Evolutionary conservation across 1,284 basidiomycete species (phyloP).

Genomic region (Heterobasidion occidentale): DNA sequence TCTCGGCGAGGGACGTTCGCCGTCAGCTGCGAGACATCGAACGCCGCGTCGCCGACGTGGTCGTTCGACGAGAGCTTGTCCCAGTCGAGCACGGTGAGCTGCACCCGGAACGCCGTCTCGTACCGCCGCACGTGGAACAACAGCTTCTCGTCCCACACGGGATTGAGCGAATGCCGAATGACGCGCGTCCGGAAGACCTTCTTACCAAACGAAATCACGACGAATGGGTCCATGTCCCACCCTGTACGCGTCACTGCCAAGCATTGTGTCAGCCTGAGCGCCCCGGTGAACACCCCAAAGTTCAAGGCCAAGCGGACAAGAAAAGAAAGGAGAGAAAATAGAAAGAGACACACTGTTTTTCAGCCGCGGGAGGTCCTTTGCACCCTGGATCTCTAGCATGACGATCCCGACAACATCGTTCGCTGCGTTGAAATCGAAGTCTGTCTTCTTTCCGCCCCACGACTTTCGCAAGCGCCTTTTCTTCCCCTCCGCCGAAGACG

Average conservation of each 20-base stretch:
- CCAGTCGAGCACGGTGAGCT: constrained; percentile 88
- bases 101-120: constrained; percentile 72
- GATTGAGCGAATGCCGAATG: constrained; percentile 83
- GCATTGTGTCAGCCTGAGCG: background rate
- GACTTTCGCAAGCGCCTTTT: constrained; percentile 15
- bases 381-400: constrained; percentile 67
- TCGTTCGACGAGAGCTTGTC: constrained; percentile 90
- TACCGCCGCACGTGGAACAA: constrained; percentile 91
- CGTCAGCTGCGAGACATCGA: constrained; percentile 69
- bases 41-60: constrained; percentile 69
- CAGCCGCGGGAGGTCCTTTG: constrained; percentile 78
- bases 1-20: constrained; percentile 70
- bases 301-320: background rate
- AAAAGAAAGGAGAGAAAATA: background rate
- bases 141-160: constrained; percentile 92
- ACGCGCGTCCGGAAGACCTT: constrained; percentile 94
- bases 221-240: constrained; percentile 98
- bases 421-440: constrained; percentile 62
- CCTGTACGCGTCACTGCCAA: constrained; percentile 69
- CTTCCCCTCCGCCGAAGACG: background rate
- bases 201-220: constrained; percentile 93
- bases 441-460: constrained; percentile 28
- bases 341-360: constrained; percentile 68
- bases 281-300: background rate
- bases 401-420: constrained; percentile 91